Percentiles rank a stretch among this genome's conserved stretches.
Evolutionary conservation across 257 asterid genomes (phyloP).

Genomic region (Solanum ossicruentum): DNA sequence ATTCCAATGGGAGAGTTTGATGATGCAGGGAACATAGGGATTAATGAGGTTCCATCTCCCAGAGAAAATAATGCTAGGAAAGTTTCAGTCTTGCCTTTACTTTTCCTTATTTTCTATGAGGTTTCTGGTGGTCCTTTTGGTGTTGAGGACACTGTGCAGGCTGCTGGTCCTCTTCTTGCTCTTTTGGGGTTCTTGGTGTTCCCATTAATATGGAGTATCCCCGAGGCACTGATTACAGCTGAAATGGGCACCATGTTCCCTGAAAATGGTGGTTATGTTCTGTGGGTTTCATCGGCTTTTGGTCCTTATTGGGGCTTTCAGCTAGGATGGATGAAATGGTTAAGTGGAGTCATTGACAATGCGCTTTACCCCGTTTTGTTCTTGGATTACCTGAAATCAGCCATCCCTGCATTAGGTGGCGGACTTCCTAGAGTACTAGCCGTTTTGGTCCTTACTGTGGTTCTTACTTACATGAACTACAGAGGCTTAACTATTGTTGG

Average conservation of each 20-base stretch:
- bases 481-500: slow-evolving; percentile 1
- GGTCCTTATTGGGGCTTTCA: slow-evolving; percentile 1
- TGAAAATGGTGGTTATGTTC: neutral
- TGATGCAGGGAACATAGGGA: neutral
- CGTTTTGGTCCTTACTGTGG: neutral
- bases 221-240: neutral
- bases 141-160: neutral
- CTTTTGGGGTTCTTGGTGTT: neutral
- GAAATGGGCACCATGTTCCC: slow-evolving; percentile 3
- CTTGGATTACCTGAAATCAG: neutral
- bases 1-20: neutral
- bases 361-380: neutral
- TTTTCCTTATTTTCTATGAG: neutral
- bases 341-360: neutral
- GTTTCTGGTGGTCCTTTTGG: slow-evolving; percentile 5
- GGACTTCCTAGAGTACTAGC: neutral
- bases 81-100: neutral
- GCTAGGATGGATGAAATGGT: slow-evolving; percentile 1
- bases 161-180: slow-evolving; percentile 3
- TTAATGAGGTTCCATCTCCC: neutral
- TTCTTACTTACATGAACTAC: neutral
- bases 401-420: neutral
- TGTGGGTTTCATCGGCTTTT: slow-evolving; percentile 1
- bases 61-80: neutral
- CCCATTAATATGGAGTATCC: neutral